phyloP scores from a whole-genome alignment of 2,329 filamentous ascomycete species.

The Onygenales sp. region DNA sequence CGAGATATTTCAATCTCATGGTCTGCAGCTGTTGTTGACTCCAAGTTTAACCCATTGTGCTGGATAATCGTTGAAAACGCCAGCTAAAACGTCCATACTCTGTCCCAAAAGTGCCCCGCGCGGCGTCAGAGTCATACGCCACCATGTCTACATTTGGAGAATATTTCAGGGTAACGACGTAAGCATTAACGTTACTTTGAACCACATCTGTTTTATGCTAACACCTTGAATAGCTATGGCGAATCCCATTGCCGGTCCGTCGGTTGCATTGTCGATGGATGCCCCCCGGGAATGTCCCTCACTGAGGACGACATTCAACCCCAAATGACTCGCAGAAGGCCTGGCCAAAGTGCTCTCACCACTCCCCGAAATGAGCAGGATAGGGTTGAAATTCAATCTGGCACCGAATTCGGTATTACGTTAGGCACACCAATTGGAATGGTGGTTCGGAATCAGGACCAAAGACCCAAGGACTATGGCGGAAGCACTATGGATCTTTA shows the following conservation, averaged over 20 bases:
- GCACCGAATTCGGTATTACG: constrained; percentile 81
- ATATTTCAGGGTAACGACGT: constrained; percentile 67
- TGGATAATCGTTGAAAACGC: not conserved
- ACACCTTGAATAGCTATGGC: constrained; percentile 49
- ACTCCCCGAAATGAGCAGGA: constrained; percentile 93
- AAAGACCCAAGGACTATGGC: constrained; percentile 85
- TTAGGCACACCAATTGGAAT: constrained; percentile 85
- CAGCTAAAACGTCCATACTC: not conserved
- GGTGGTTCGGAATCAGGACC: constrained; percentile 83
- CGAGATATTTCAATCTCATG: too few relatives aligned
- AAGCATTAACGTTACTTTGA: constrained; percentile 21
- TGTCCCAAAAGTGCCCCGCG: not conserved
- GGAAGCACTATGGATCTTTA: constrained; percentile 82
- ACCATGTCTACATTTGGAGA: constrained; percentile 75
- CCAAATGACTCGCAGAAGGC: constrained; percentile 81
- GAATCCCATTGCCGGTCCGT: constrained; percentile 89
- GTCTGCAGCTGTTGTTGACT: too few relatives aligned
- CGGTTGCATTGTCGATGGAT: constrained; percentile 72
- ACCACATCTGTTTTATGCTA: constrained; percentile 14
- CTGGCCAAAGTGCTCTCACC: constrained; percentile 80
- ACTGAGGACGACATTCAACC: constrained; percentile 85
- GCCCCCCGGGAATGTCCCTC: constrained; percentile 77
- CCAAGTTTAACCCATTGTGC: not conserved
- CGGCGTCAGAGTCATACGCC: not conserved
- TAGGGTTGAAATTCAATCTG: constrained; percentile 81